These are phyloP conservation scores for Plantago lanceolata DNA, from an alignment of 305 asterid species.

Conservation along the genomic window DNA sequence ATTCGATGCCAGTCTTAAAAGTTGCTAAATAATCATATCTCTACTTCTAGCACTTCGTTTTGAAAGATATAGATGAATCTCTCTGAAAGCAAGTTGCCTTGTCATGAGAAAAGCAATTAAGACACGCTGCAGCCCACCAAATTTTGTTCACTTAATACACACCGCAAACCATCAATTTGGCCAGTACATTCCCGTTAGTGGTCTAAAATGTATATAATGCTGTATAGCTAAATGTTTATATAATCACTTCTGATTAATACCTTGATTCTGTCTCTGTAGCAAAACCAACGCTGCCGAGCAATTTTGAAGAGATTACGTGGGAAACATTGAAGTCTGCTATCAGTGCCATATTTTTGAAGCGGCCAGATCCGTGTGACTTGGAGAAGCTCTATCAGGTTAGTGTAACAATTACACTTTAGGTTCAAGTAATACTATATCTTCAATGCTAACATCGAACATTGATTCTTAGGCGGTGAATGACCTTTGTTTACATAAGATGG, in stretches of 20 bases:
- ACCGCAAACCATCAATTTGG: too few species aligned
- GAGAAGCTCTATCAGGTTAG: constrained; percentile 67
- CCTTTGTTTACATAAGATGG: constrained; percentile 68
- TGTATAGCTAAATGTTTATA: too few species aligned
- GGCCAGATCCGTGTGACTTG: constrained; percentile 62
- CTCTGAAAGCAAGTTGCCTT: too few species aligned
- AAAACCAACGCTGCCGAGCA: constrained; percentile 69
- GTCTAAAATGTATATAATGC: too few species aligned
- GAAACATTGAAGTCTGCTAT: constrained; percentile 86
- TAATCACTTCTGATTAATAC: constrained; percentile 18
- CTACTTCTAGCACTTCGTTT: too few species aligned
- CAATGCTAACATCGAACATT: constrained; percentile 16
- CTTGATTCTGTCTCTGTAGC: constrained; percentile 41
- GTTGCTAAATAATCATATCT: too few species aligned
- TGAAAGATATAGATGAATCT: too few species aligned
- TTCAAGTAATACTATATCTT: neutral
- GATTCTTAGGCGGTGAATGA: constrained; percentile 52
- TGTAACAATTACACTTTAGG: neutral
- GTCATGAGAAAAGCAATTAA: too few species aligned
- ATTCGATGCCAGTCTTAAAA: too few species aligned
- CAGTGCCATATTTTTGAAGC: constrained; percentile 85
- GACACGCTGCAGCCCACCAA: too few species aligned
- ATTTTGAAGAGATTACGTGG: constrained; percentile 96
- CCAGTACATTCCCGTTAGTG: too few species aligned
- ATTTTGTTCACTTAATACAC: too few species aligned